phyloP scores from a whole-genome alignment of 139 green algal species.

The Closterium sp. region DNA sequence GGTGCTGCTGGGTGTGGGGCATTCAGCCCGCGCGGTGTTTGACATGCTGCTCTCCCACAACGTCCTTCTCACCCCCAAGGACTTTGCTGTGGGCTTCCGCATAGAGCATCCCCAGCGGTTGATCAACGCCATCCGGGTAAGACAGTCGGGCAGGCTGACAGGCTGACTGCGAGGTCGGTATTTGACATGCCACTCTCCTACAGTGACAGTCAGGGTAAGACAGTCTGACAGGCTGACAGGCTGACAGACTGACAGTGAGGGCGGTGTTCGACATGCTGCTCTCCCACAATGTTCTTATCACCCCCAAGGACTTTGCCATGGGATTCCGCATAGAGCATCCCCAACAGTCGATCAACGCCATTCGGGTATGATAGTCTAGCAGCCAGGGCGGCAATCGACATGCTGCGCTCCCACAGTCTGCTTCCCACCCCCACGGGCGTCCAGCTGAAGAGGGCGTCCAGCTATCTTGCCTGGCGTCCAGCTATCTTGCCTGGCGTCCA shows the following conservation, averaged over 20 bases:
- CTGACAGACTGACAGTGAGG: no score
- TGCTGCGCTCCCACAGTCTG: slow-evolving; percentile 57
- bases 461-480: no score
- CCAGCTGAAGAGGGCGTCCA: no score
- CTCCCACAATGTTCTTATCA: slow-evolving; percentile 59
- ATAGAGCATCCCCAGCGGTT: slow-evolving; percentile 80
- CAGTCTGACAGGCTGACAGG: no score
- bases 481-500: no score
- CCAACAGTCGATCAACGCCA: slow-evolving; percentile 68
- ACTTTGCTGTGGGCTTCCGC: slow-evolving; percentile 76
- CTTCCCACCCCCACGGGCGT: slow-evolving; percentile 71
- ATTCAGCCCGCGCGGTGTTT: slow-evolving; percentile 62
- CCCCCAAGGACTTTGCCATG: slow-evolving; percentile 71
- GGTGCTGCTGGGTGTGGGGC: slow-evolving; percentile 66
- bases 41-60: slow-evolving; percentile 53
- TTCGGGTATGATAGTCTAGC: slow-evolving; percentile 66
- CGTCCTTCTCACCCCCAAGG: slow-evolving; percentile 69
- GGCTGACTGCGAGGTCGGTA: no score
- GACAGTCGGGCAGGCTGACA: no score
- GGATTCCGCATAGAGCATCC: slow-evolving; percentile 85
- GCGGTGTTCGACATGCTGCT: slow-evolving; percentile 62
- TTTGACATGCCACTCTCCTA: no score
- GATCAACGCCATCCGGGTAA: slow-evolving; percentile 69
- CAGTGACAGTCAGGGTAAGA: no score
- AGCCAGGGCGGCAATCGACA: no score